Evolutionary conservation across 176 grass and related monocot genomes (phyloP), one percentile per base, ranked within the genome.

Genomic region (Eleusine indica): DNA sequence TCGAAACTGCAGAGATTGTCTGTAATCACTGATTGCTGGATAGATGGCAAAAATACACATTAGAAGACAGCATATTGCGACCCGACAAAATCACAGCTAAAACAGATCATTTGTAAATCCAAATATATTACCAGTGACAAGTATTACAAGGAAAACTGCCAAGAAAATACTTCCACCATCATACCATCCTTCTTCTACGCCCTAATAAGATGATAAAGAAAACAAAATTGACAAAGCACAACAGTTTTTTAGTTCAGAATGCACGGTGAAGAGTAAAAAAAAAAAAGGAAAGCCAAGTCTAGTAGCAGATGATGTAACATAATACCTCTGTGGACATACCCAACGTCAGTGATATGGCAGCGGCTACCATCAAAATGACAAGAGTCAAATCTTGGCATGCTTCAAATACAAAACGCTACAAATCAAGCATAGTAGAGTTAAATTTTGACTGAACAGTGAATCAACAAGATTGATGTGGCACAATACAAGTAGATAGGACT

Each of bases 81-180:
- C 9, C 63, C 57, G 66, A 68, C 9, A 35, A 38, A 15, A 48
- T 64, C 3, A 37, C 7, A 70, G n/a, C 58, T 85, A 73, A 76
- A 54, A 46, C 65, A 79, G 68, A 40, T 40, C 66, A 73, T 17
- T 32, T 7, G 3, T 35, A 86, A 74, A 58, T 62, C 42, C 11
- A 77, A 82, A 82, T 37, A 43, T 51, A 83, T 81, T 95, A 99
- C 96, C 96, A 21, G 93, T 94, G 79, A 99, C 93, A 78, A 95
- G 82, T 85, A 99, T 93, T 75, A 99, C 96, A 82, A 99, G 89
- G 85, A 99, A 78, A 85, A 99, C 93, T 85, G 96, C 91, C 57
- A 99, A 99, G 63, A 94, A 85, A 78, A 99, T 96, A 75, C 96
- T 99, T 82, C 96, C 96, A 62, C 96, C 96, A 85, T 99, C 96